phyloP scores from a whole-genome alignment of 345 rosid species.

The Psidium friedrichsthalianum region DNA sequence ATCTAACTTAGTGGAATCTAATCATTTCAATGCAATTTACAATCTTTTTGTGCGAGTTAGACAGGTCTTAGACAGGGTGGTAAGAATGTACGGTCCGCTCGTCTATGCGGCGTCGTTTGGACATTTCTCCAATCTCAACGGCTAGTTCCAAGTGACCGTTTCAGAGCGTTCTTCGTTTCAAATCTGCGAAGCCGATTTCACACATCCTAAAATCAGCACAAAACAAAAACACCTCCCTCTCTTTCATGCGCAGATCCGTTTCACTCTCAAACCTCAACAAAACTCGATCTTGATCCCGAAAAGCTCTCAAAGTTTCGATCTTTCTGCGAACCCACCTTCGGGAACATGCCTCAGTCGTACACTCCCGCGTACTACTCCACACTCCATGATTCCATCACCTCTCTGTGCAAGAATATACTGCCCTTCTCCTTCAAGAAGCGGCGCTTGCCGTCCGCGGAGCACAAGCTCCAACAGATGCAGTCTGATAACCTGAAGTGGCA shows the following conservation, averaged over 20 bases:
- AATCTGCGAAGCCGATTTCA: not conserved
- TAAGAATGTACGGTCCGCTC: not conserved
- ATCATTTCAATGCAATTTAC: no score
- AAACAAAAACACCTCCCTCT: not conserved
- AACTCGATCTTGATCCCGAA: not conserved
- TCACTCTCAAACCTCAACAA: not conserved
- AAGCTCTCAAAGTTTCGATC: not conserved
- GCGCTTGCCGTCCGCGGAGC: slow-evolving; percentile 38
- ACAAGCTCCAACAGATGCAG: slow-evolving; percentile 42
- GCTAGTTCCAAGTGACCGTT: slow-evolving; percentile 49
- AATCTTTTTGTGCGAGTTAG: no score
- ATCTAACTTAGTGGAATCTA: not conserved
- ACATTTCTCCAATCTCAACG: slow-evolving; percentile 15
- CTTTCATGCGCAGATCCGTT: not conserved
- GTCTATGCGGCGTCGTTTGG: not conserved
- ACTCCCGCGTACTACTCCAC: slow-evolving; percentile 69
- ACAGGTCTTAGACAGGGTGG: not conserved
- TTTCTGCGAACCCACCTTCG: not conserved
- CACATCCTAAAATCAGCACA: not conserved
- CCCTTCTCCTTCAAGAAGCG: slow-evolving; percentile 62
- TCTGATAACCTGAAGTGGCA: slow-evolving; percentile 80
- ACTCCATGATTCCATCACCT: slow-evolving; percentile 67
- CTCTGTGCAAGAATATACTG: slow-evolving; percentile 63
- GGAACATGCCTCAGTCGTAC: slow-evolving; percentile 47
- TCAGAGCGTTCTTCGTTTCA: slow-evolving; percentile 6